Evolutionary conservation across 768 basidiomycete genomes (phyloP).

Genomic region (Nevesoporus exiguus): DNA sequence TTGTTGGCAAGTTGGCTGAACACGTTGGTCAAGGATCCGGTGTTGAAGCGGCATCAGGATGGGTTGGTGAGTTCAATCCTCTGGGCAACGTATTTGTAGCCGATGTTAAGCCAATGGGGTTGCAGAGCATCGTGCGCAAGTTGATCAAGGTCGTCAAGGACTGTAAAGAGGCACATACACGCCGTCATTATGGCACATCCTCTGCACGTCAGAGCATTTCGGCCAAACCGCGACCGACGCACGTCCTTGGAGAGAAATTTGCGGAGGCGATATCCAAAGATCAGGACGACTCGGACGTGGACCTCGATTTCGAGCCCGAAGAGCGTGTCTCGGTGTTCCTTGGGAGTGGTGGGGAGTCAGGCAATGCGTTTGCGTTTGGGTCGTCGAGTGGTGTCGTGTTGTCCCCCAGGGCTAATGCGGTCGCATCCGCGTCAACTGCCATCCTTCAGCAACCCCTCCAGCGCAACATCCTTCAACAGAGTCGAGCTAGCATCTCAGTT

Average conservation of each 20-base stretch:
- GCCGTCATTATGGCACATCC: conserved; percentile 30
- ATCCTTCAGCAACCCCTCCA: conserved; percentile 64
- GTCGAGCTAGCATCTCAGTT: conserved; percentile 34
- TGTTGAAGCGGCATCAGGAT: conserved; percentile 60
- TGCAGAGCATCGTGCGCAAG: conserved; percentile 74
- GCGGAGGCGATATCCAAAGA: conserved; percentile 50
- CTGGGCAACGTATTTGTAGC: background rate
- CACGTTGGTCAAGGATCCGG: conserved; percentile 66
- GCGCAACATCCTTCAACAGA: conserved; percentile 47
- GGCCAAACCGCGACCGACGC: conserved; percentile 36
- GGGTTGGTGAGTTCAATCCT: conserved; percentile 56
- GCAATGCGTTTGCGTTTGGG: conserved; percentile 42
- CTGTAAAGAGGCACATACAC: conserved; percentile 66
- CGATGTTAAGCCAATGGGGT: conserved; percentile 6
- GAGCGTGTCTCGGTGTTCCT: conserved; percentile 40
- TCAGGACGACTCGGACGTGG: conserved; percentile 68
- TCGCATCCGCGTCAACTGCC: conserved; percentile 54
- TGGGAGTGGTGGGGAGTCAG: conserved; percentile 35
- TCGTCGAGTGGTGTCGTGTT: conserved; percentile 23
- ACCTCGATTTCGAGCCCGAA: conserved; percentile 69
- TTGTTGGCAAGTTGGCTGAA: conserved; percentile 81
- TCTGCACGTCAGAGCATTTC: conserved; percentile 32
- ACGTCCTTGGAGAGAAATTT: conserved; percentile 60
- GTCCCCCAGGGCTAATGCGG: conserved; percentile 42
- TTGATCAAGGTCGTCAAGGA: conserved; percentile 82